Conservation (phyloP, 805 yeast genomes). For the Pichia kluyveri region DNA sequence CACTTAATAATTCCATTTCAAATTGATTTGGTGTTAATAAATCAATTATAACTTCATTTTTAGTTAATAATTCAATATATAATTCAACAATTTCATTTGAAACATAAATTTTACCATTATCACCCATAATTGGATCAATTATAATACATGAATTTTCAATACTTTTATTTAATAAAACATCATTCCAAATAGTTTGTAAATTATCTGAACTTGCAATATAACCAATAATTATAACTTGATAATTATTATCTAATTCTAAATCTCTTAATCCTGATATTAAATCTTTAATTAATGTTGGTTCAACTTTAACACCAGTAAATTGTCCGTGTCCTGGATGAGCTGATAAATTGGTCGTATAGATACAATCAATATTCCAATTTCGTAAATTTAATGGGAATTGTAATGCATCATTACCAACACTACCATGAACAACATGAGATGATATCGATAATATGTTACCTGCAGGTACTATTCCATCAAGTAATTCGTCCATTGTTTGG, state of each 20-base stretch:
- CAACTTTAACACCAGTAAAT: constrained; percentile 49
- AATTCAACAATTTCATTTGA: constrained; percentile 43
- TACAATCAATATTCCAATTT: constrained; percentile 89
- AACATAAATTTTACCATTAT: constrained; percentile 77
- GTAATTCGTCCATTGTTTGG: background rate
- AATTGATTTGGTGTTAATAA: constrained; percentile 68
- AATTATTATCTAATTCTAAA: constrained; percentile 32
- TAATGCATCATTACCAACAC: constrained; percentile 88
- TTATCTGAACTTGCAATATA: constrained; percentile 61
- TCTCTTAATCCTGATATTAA: constrained; percentile 48
- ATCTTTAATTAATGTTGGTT: constrained; percentile 36
- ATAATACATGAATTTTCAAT: constrained; percentile 11
- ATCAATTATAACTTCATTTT: constrained; percentile 25
- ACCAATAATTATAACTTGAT: constrained; percentile 69
- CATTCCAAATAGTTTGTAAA: constrained; percentile 35
- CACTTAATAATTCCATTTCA: constrained; percentile 57
- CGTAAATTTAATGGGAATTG: constrained; percentile 79
- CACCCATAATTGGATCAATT: constrained; percentile 90
- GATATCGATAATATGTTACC: constrained; percentile 48
- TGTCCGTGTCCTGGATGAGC: constrained; percentile 86
- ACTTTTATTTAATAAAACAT: constrained; percentile 17
- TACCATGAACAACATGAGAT: constrained; percentile 92
- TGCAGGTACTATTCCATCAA: constrained; percentile 1
- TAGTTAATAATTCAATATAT: constrained; percentile 41
- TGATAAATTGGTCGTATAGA: constrained; percentile 82